phyloP scores from a whole-genome alignment of 371 early-diverging fungal species.

The Blastocladiella emersonii region DNA sequence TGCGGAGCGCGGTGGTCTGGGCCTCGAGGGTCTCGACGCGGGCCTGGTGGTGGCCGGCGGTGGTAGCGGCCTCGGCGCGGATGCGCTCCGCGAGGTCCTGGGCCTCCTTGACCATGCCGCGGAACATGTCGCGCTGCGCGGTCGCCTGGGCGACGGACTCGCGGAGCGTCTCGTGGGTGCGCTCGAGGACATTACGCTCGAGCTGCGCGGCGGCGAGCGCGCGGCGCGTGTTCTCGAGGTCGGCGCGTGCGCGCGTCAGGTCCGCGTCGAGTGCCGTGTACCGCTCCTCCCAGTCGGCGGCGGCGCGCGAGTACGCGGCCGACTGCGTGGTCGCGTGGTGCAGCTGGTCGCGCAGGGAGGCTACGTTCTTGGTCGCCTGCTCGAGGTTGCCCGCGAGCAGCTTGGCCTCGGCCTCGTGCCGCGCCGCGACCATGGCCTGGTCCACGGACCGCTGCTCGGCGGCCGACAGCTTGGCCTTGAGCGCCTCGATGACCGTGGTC shows the following conservation, averaged over 20 bases:
- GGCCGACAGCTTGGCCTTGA: not conserved
- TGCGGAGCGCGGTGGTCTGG: not conserved
- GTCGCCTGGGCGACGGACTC: not conserved
- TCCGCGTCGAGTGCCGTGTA: not conserved
- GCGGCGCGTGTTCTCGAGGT: not conserved
- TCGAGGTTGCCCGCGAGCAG: not conserved
- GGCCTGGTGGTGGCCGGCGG: not conserved
- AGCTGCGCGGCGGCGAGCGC: not conserved
- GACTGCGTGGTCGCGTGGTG: not conserved
- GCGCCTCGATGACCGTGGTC: not conserved
- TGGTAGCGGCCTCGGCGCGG: not conserved
- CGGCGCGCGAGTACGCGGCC: not conserved
- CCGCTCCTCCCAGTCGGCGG: not conserved
- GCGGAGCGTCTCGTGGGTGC: not conserved
- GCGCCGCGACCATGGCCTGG: not conserved
- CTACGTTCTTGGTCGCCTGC: not conserved
- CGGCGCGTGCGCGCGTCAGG: not conserved
- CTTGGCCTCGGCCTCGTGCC: not conserved
- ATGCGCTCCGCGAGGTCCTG: not conserved
- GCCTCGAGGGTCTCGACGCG: not conserved
- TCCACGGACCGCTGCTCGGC: not conserved
- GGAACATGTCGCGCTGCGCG: not conserved
- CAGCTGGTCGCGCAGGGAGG: not conserved
- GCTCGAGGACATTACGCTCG: not conserved
- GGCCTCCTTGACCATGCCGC: not conserved